phyloP scores from a whole-genome alignment of 306 rosid genomes.

The Lupinus albus region DNA sequence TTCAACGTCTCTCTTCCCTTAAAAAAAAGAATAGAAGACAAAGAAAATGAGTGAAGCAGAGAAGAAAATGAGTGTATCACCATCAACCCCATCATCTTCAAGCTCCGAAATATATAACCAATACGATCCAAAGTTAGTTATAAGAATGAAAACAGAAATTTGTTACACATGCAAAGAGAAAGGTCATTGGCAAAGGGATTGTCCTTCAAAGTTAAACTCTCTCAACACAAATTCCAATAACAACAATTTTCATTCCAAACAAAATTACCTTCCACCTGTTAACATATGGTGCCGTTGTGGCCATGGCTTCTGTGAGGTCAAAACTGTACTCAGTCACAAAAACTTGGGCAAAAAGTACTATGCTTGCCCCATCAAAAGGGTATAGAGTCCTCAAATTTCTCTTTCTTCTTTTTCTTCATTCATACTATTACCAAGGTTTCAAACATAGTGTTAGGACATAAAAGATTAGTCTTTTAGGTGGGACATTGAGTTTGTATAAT shows the following conservation, averaged over 20 bases:
- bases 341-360: slow-evolving; percentile 39
- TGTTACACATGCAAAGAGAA: not conserved
- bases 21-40: too few species aligned
- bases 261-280: not conserved
- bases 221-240: not conserved
- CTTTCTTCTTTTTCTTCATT: too few species aligned
- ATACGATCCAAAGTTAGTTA: not conserved
- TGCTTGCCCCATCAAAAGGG: slow-evolving; percentile 54
- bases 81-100: not conserved
- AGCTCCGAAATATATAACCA: not conserved
- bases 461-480: too few species aligned
- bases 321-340: not conserved
- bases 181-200: slow-evolving; percentile 28
- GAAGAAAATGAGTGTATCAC: too few species aligned
- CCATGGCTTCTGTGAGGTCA: slow-evolving; percentile 38
- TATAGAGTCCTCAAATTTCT: not conserved
- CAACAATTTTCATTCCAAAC: not conserved
- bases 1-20: too few species aligned
- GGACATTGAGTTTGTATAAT: too few species aligned
- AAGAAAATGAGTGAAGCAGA: too few species aligned
- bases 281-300: slow-evolving; percentile 46
- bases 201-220: not conserved
- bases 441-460: too few species aligned
- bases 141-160: not conserved
- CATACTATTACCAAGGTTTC: too few species aligned